Conservation (phyloP, 2,329 filamentous ascomycete species). For the Neopestalotiopsis sp. region DNA sequence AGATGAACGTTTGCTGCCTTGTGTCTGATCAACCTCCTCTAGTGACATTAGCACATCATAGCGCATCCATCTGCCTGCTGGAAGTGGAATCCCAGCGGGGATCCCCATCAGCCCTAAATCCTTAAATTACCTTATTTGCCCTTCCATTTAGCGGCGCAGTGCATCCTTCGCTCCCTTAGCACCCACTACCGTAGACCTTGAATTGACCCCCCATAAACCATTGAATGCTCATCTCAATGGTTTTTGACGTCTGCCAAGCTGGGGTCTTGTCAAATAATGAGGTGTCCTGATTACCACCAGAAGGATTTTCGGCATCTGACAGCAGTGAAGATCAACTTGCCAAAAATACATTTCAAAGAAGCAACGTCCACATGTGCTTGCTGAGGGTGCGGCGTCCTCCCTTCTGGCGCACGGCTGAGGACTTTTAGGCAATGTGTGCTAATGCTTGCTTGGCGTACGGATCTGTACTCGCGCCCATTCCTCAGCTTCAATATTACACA, state of each 20-base stretch:
- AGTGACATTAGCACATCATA: too few species aligned
- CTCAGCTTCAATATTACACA: too few species aligned
- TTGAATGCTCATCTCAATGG: background rate
- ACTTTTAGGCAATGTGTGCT: too few species aligned
- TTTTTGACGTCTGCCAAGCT: background rate
- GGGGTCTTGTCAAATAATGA: background rate
- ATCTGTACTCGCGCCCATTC: too few species aligned
- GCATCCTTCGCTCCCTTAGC: background rate
- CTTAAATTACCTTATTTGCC: conserved; percentile 12
- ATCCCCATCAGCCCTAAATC: conserved; percentile 1
- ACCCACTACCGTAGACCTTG: background rate
- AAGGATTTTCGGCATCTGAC: background rate
- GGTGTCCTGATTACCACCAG: background rate
- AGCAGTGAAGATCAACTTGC: background rate
- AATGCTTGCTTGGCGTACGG: too few species aligned
- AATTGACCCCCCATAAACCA: background rate
- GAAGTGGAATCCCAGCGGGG: background rate
- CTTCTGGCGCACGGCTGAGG: too few species aligned
- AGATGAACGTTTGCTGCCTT: too few species aligned
- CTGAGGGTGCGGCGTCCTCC: too few species aligned
- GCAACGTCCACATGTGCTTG: background rate
- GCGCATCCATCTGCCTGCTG: background rate
- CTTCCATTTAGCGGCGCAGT: background rate
- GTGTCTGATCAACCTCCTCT: too few species aligned
- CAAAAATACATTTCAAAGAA: background rate